These are phyloP conservation scores for Erysimum cheiranthoides DNA, from an alignment of 345 rosid genomes.

Conservation along the genomic window DNA sequence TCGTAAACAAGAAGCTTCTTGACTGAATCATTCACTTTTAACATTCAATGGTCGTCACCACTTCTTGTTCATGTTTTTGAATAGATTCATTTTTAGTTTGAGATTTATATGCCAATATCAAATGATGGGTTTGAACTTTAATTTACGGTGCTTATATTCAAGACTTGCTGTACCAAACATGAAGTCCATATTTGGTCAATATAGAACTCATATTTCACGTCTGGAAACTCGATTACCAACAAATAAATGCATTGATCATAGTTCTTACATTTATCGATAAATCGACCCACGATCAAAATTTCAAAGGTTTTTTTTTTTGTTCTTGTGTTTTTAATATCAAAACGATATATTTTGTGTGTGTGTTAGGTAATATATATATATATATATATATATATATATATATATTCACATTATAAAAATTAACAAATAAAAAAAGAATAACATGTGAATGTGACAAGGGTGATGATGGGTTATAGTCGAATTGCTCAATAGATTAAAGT, in stretches of 20 bases:
- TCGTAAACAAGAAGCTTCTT: constrained; percentile 44
- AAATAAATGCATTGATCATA: constrained; percentile 2
- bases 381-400: too few relatives aligned
- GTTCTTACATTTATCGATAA: constrained; percentile 3
- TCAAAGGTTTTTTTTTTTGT: not conserved
- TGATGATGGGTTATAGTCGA: constrained; percentile 43
- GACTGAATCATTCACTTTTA: constrained; percentile 40
- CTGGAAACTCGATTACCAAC: not conserved
- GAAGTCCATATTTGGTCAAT: constrained; percentile 6
- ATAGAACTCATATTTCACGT: not conserved
- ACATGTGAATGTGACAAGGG: constrained; percentile 44
- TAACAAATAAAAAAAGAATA: not conserved
- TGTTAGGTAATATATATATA: too few relatives aligned
- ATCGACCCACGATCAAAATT: not conserved
- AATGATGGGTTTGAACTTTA: not conserved
- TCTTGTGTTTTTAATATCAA: not conserved
- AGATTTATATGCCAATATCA: constrained; percentile 6
- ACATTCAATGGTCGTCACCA: constrained; percentile 33
- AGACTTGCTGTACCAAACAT: not conserved
- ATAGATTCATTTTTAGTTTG: constrained; percentile 2
- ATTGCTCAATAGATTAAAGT: constrained; percentile 42
- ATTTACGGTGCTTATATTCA: not conserved
- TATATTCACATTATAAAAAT: too few relatives aligned
- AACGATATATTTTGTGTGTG: not conserved
- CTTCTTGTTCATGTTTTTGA: constrained; percentile 17